Evolutionary conservation across 2,329 filamentous ascomycete genomes (phyloP), one percentile per base, ranked within the genome.

Genomic region (Nemania diffusa): DNA sequence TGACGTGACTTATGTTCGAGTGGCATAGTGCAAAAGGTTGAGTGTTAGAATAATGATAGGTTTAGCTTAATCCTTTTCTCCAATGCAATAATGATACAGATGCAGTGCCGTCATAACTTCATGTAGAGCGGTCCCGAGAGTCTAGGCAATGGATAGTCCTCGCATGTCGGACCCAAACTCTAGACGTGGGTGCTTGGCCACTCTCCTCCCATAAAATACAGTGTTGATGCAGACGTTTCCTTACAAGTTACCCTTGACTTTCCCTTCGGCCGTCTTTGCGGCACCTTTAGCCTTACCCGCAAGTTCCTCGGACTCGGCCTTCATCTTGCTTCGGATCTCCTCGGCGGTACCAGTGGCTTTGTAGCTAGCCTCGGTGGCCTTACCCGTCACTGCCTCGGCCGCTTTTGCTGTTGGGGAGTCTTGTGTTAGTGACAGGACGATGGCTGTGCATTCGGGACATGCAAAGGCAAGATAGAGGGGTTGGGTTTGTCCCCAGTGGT

Each of bases 311-410:
- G 77, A 70, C 72, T 78, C 75, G 57, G 70, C 73, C 44, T 70
- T 69, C 11, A 69, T 65, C 69, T 78, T 72, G 53, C 71, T 64
- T n/a, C 73, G 72, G 50, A 78, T 73, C 71, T 79, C 73, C 64
- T 76, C 73, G 40, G 79, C 78, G 27, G 76, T 72, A 32, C 79
- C 81, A 13, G 77, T 76, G 2, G 78, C 76, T 69, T 81, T 78
- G 60, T 76, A 76, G 22, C 71, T 74, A 20, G 77, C 73, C 3
- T 84, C 75, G 5, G 79, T 73, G 13, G 78, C 77, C 27, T 79
- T 79, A 29, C 84, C 78, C 77, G 87, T 87, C 58, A 83, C 79
- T 75, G 88, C 88, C 65, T 79, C 74, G 9, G 81, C 77, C 42
- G 73, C 76, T 56, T 73, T 79, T 68, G 79, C 81, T 79, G 68